These are phyloP conservation scores for Fusarium transvaalense DNA, from an alignment of 2,329 filamentous ascomycete genomes.

Conservation along the genomic window DNA sequence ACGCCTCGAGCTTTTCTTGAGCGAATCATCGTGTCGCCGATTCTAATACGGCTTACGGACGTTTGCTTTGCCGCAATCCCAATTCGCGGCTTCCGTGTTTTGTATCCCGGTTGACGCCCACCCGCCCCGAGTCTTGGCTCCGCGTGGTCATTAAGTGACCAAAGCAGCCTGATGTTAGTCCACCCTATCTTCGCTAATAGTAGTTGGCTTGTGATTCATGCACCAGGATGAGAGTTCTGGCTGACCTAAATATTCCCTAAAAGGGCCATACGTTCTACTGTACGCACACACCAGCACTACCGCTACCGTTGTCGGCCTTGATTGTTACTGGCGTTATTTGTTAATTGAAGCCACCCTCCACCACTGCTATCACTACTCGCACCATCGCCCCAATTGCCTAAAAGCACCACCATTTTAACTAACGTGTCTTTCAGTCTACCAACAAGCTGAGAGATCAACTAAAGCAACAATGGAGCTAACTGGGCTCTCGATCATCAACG, in stretches of 20 bases:
- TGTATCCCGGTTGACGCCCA: slow-evolving; percentile 33
- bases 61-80: slow-evolving; percentile 40
- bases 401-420: slow-evolving; percentile 14
- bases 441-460: slow-evolving; percentile 6
- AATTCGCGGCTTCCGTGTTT: slow-evolving; percentile 43
- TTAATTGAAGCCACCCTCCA: slow-evolving; percentile 27
- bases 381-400: slow-evolving; percentile 4
- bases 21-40: slow-evolving; percentile 45
- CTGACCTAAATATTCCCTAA: slow-evolving; percentile 43
- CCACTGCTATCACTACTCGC: slow-evolving; percentile 8
- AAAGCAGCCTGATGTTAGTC: slow-evolving; percentile 48
- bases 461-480: slow-evolving; percentile 45
- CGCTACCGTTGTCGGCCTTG: slow-evolving; percentile 14
- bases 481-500: slow-evolving; percentile 61
- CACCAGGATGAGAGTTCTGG: slow-evolving; percentile 43
- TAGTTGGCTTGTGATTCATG: slow-evolving; percentile 39
- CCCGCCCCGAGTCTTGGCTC: slow-evolving; percentile 40
- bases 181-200: slow-evolving; percentile 47
- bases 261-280: slow-evolving; percentile 44
- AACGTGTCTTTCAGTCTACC: slow-evolving; percentile 3
- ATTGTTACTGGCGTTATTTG: slow-evolving; percentile 23
- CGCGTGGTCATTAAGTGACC: slow-evolving; percentile 42
- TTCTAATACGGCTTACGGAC: slow-evolving; percentile 42
- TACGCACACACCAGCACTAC: slow-evolving; percentile 26
- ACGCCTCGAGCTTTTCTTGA: slow-evolving; percentile 24